Conservation (phyloP, 2,329 filamentous ascomycete genomes). For the Phialophora chinensis region DNA sequence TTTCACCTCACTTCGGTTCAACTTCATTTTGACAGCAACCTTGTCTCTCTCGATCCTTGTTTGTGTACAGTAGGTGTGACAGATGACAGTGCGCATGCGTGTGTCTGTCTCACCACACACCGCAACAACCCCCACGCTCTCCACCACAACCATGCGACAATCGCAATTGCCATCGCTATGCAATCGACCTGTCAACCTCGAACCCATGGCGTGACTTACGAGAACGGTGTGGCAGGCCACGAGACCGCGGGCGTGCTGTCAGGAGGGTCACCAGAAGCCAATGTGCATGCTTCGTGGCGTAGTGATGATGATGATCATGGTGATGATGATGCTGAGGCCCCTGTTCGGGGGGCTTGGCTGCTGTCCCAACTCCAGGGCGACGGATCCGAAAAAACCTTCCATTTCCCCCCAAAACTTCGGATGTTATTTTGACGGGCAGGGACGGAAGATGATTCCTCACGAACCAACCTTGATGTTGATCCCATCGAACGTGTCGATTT, state of each 20-base stretch:
- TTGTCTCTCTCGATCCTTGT: background rate
- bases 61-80: background rate
- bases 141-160: slow-evolving; percentile 2
- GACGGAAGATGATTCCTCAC: background rate
- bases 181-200: slow-evolving; percentile 21
- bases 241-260: background rate
- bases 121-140: background rate
- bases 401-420: background rate
- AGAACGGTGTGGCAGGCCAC: background rate
- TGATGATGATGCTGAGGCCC: background rate
- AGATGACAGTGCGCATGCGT: background rate
- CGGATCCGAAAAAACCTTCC: background rate
- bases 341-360: background rate
- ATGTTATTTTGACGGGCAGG: background rate
- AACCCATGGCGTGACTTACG: background rate
- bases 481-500: background rate
- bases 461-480: background rate
- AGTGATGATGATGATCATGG: background rate
- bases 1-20: background rate
- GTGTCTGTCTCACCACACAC: background rate
- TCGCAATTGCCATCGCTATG: background rate
- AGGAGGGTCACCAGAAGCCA: background rate
- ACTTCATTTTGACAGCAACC: background rate
- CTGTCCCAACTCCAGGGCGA: background rate
- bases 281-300: background rate